Percentiles rank a stretch among this genome's conserved stretches.
Conservation (phyloP, 2,329 filamentous ascomycete species). For the Fusarium brevicatenulatum region DNA sequence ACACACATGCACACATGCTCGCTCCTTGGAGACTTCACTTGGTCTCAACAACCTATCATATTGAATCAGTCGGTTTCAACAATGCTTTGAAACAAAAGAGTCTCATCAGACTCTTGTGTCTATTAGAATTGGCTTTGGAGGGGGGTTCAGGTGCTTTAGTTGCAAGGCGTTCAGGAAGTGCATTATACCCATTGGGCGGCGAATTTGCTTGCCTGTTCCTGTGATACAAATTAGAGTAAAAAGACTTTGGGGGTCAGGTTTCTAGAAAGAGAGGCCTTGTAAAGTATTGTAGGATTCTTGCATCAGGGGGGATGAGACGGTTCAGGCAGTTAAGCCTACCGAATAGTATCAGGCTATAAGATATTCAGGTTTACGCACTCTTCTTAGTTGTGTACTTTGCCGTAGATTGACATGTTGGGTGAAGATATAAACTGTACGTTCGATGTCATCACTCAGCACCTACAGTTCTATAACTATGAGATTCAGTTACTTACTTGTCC, state of each 20-base stretch:
- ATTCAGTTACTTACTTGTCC: neutral
- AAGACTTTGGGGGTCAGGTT: neutral
- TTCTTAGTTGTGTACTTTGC: neutral
- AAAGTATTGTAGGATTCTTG: constrained; percentile 3
- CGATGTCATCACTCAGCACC: neutral
- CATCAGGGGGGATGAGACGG: neutral
- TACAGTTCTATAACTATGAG: too few relatives aligned
- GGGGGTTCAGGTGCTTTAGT: constrained; percentile 3
- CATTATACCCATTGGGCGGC: constrained; percentile 9
- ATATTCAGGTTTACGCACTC: neutral
- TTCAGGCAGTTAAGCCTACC: neutral
- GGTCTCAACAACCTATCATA: constrained; percentile 10
- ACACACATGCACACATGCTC: constrained; percentile 21
- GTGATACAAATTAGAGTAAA: constrained; percentile 17
- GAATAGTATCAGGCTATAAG: neutral
- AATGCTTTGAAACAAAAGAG: neutral
- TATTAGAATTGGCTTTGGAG: neutral
- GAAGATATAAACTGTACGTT: neutral
- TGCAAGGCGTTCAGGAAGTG: constrained; percentile 7
- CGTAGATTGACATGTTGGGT: too few relatives aligned
- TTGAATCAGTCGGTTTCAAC: constrained; percentile 5
- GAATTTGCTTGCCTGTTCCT: neutral
- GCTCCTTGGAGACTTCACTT: constrained; percentile 9
- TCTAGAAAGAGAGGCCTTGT: neutral
- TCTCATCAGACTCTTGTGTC: neutral